A percentile compares a stretch with the other conserved stretches of the same genome.
Evolutionary conservation across 1,284 basidiomycete species (phyloP).

Genomic region (Irpex lacteus): DNA sequence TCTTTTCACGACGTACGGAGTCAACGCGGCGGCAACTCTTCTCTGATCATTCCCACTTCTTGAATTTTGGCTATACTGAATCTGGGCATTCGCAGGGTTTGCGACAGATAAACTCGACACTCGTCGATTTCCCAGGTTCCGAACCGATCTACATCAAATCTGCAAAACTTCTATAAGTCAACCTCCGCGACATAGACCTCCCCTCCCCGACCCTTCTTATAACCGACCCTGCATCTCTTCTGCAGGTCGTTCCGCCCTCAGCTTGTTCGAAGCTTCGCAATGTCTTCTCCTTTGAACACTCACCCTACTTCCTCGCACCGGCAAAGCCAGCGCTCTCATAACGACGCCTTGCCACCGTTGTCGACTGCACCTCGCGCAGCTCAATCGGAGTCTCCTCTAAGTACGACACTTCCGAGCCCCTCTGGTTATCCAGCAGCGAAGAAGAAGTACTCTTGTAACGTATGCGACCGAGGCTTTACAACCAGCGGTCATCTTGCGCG

Average conservation of each 20-base stretch:
- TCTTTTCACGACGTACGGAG: background rate
- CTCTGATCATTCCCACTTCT: background rate
- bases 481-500: constrained; percentile 83
- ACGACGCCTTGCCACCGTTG: background rate
- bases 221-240: constrained; percentile 15
- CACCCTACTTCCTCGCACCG: background rate
- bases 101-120: constrained; percentile 12
- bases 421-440: constrained; percentile 15
- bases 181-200: background rate
- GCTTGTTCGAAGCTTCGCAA: constrained; percentile 5
- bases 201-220: constrained; percentile 16
- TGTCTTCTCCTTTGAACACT: background rate
- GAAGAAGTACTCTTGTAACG: constrained; percentile 44
- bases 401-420: background rate
- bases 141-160: constrained; percentile 10
- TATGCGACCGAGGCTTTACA: constrained; percentile 61
- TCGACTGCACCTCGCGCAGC: background rate
- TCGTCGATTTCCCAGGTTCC: constrained; percentile 11
- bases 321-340: background rate
- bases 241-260: background rate
- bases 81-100: background rate
- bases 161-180: constrained; percentile 6
- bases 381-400: background rate
- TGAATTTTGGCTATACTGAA: background rate
- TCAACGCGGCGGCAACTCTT: background rate